A percentile compares a stretch with the other conserved stretches of the same genome.
Evolutionary conservation across 768 basidiomycete species (phyloP).

Genomic region (Boletus subparvulus): DNA sequence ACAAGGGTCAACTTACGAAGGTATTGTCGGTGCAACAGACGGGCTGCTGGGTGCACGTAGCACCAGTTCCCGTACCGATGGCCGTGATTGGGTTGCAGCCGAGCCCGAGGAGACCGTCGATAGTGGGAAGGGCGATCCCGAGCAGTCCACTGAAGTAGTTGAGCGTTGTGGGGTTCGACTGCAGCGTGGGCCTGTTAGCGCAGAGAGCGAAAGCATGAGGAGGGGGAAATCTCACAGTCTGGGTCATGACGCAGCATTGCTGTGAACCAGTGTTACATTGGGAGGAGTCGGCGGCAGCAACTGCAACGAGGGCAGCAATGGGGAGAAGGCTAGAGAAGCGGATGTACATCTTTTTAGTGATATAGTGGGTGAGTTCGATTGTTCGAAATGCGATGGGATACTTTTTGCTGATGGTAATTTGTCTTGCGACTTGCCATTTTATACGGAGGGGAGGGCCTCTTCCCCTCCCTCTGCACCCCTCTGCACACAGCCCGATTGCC

Average conservation of each 20-base stretch:
- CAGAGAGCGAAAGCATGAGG: neutral
- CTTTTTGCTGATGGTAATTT: neutral
- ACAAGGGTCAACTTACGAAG: neutral
- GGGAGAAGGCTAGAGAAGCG: slow-evolving; percentile 8
- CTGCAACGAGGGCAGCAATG: slow-evolving; percentile 9
- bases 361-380: neutral
- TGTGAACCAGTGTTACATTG: slow-evolving; percentile 7
- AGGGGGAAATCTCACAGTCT: neutral
- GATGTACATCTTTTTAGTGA: slow-evolving; percentile 3
- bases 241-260: slow-evolving; percentile 7
- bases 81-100: neutral
- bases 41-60: slow-evolving; percentile 1
- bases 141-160: neutral
- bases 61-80: neutral
- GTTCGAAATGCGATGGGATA: neutral
- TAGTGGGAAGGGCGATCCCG: neutral
- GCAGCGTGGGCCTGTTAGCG: neutral
- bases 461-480: too few relatives aligned
- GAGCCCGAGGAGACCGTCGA: slow-evolving; percentile 1
- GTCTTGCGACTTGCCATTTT: neutral
- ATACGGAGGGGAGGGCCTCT: slow-evolving; percentile 1
- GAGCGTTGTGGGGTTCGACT: neutral
- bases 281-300: neutral
- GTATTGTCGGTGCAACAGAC: slow-evolving; percentile 16
- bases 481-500: neutral